Conservation (phyloP, 805 yeast species). For the Metschnikowia colocasiae region DNA sequence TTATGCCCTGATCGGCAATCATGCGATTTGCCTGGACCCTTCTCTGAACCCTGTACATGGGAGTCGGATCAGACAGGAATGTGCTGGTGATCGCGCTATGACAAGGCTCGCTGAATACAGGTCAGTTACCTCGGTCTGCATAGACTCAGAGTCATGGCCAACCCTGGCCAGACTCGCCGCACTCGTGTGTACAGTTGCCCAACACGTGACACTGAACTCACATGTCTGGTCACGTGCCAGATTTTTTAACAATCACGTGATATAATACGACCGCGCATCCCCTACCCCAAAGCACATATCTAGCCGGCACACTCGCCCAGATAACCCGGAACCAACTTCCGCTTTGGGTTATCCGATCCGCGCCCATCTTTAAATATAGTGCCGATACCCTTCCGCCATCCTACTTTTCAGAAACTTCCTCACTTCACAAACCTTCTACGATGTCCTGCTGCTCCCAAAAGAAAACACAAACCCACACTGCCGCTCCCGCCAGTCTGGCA, state of each 20-base stretch:
- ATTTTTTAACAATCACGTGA: not conserved
- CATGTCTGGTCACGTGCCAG: not conserved
- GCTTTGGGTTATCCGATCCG: slow-evolving; percentile 12
- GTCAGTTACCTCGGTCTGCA: too few species aligned
- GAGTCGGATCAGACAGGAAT: too few species aligned
- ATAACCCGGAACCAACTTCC: slow-evolving; percentile 9
- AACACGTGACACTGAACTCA: too few species aligned
- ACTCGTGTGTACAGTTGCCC: too few species aligned
- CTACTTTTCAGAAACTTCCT: not conserved
- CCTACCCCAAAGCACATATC: not conserved
- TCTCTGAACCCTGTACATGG: too few species aligned
- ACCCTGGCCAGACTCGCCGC: too few species aligned
- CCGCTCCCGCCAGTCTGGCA: not conserved
- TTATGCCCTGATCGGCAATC: too few species aligned
- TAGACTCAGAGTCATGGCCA: too few species aligned
- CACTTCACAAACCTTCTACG: not conserved
- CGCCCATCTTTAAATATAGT: not conserved
- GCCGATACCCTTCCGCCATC: slow-evolving; percentile 1
- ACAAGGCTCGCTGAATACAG: too few species aligned
- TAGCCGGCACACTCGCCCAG: not conserved
- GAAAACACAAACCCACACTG: not conserved
- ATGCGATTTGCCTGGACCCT: too few species aligned
- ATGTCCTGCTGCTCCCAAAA: slow-evolving; percentile 20
- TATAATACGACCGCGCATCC: not conserved
- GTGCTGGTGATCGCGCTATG: too few species aligned